Conservation (phyloP, 2,329 filamentous ascomycete genomes). For the Plectosphaerella cucumerina region DNA sequence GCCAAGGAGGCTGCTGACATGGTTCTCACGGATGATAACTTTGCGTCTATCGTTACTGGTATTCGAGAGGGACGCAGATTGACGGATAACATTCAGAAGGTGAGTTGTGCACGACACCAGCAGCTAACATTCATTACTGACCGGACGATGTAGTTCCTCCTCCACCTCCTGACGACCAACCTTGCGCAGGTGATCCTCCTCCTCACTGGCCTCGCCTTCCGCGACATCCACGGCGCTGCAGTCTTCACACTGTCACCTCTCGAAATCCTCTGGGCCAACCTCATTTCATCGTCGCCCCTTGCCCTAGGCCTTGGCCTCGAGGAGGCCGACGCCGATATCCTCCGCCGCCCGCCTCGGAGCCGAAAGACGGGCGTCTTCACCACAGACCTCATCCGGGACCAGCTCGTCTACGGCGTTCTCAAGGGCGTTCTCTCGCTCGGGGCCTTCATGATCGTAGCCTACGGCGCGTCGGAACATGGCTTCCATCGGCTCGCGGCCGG, state of each 20-base stretch:
- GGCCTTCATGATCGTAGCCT: conserved; percentile 58
- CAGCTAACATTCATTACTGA: background rate
- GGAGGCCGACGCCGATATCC: conserved; percentile 63
- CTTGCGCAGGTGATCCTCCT: conserved; percentile 66
- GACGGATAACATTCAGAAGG: conserved; percentile 73
- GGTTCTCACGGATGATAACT: conserved; percentile 85
- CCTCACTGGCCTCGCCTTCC: conserved; percentile 65
- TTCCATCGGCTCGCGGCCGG: conserved; percentile 48
- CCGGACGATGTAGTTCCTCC: conserved; percentile 39
- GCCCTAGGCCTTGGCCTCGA: conserved; percentile 71
- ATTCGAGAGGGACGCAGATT: conserved; percentile 66
- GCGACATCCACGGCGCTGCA: conserved; percentile 54
- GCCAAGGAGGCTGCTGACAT: conserved; percentile 83
- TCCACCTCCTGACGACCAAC: conserved; percentile 68
- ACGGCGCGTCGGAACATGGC: conserved; percentile 43
- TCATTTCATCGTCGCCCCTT: conserved; percentile 67
- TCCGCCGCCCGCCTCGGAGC: conserved; percentile 60
- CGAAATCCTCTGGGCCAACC: conserved; percentile 74
- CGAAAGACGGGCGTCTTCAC: conserved; percentile 60
- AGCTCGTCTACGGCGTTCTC: conserved; percentile 62
- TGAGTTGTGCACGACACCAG: conserved; percentile 20
- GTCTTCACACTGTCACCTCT: conserved; percentile 69
- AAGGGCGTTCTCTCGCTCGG: conserved; percentile 60
- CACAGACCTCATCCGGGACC: conserved; percentile 59
- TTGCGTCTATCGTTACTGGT: conserved; percentile 73